Base-by-base conservation (phyloP, 2,329 filamentous ascomycete species). In the Chaetomium sp. region DNA sequence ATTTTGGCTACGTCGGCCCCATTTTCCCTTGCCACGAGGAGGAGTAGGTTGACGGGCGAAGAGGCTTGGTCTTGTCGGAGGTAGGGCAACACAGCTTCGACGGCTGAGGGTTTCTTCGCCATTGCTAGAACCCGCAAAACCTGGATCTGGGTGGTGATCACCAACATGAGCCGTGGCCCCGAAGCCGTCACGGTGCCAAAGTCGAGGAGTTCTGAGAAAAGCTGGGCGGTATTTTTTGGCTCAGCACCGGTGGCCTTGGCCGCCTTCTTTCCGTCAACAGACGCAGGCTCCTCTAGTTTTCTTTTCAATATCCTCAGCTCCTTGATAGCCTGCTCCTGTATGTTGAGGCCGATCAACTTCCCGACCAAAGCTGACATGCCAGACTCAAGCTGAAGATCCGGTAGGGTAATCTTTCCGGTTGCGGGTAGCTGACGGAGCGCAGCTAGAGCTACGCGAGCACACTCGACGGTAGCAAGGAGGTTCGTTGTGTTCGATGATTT, bases 311-410 rank as follows among this genome's bases (percentile, higher is more conserved):
- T 78, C 49, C 85, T 80, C 65, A 93, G 74, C 71, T 93, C 90
- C 71, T 87, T 90, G 50, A 87, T 76, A 0, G 91, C 90, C 63
- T 89, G 79, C n/a, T 87, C 85, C 54, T 90, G 84, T 59, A 93
- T 75, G 1, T 86, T 85, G 56, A 92, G 79, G 0, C 80, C 78
- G 16, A 92, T 78, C 1, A 93, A 79, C 72, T 88, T 91, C 47
- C 85, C 84, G 47, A 89, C 77, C 60, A 93, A 81, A 0, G 88
- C 86, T 19, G 89, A 85, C 82, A 91, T 90, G 61, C 90, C 91
- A 65, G 82, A 87, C 73, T 93, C 91, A 4, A 93, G 75, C 72
- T 93, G 90, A 47, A 90, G 78, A 53, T 85, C 82, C 1, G 86
- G 82, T n/a, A 88, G 78, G 10, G 82, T 77, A 10, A 86, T 77